Conservation (phyloP, 176 grass and related monocot genomes). For the Cenchrus americanus region DNA sequence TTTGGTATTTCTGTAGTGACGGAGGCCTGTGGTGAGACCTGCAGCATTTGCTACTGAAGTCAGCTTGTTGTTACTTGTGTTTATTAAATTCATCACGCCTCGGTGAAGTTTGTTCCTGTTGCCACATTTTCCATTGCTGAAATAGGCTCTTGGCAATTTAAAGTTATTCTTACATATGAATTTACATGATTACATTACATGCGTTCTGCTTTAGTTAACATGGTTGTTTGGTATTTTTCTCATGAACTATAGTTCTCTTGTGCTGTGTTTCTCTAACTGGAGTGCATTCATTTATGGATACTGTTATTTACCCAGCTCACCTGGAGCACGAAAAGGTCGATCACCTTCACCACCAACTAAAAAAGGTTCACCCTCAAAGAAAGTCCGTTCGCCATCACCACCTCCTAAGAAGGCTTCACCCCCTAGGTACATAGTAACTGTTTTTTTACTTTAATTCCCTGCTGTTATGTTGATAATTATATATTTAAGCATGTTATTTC, state of each 20-base stretch:
- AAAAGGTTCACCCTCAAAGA: slow-evolving; percentile 71
- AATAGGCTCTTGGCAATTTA: background rate
- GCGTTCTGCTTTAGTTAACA: background rate
- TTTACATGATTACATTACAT: background rate
- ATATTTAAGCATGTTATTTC: slow-evolving; percentile 20
- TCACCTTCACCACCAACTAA: slow-evolving; percentile 67
- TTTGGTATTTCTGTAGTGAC: background rate
- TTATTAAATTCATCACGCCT: background rate
- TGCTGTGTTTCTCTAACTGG: background rate
- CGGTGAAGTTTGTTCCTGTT: background rate
- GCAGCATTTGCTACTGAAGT: background rate
- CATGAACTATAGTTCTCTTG: background rate
- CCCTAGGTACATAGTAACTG: slow-evolving; percentile 54
- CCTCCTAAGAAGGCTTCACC: slow-evolving; percentile 80
- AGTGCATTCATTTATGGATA: slow-evolving; percentile 20
- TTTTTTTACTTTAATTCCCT: background rate
- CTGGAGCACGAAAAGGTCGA: slow-evolving; percentile 61
- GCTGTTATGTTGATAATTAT: background rate
- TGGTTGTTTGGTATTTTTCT: background rate
- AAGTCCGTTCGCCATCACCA: slow-evolving; percentile 62
- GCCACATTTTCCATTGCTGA: background rate
- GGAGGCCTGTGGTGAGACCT: background rate
- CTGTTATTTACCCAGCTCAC: slow-evolving; percentile 55
- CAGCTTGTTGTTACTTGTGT: background rate
- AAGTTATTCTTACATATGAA: background rate